Percentiles rank a stretch among this genome's conserved stretches.
Conservation (phyloP, 2,329 filamentous ascomycete species). For the Corynespora cassiicola region DNA sequence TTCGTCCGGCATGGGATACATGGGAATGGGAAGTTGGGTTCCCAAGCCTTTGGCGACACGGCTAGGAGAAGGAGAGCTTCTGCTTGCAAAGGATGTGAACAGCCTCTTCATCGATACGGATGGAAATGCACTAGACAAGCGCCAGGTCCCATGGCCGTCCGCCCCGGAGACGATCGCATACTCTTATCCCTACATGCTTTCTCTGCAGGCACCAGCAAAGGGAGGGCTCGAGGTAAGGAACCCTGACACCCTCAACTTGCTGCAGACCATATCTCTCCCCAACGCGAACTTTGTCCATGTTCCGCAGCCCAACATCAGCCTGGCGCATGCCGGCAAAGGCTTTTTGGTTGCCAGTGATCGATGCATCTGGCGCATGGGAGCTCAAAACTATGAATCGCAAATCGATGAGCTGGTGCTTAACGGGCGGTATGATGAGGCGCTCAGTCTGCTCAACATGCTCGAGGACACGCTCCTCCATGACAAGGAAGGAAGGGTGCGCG, state of each 20-base stretch:
- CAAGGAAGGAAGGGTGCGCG: constrained; percentile 79
- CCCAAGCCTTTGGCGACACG: constrained; percentile 88
- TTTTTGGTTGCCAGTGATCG: constrained; percentile 93
- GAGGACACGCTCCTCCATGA: constrained; percentile 89
- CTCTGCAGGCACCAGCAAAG: constrained; percentile 82
- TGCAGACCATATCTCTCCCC: constrained; percentile 84
- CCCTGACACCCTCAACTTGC: constrained; percentile 85
- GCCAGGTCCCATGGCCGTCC: constrained; percentile 89
- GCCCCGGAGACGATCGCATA: constrained; percentile 93
- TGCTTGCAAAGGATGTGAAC: constrained; percentile 98
- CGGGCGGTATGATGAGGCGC: constrained; percentile 84
- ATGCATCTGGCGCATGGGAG: constrained; percentile 94
- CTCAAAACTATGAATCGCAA: constrained; percentile 89
- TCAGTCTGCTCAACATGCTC: constrained; percentile 86
- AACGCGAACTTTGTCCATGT: constrained; percentile 88
- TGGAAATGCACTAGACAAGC: constrained; percentile 80
- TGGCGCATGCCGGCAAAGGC: constrained; percentile 95
- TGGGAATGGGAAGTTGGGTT: constrained; percentile 90
- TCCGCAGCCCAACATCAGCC: constrained; percentile 86
- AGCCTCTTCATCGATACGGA: constrained; percentile 88
- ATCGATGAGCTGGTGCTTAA: constrained; percentile 79
- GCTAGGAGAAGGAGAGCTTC: constrained; percentile 80
- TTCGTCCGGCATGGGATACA: constrained; percentile 91
- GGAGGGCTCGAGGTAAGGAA: constrained; percentile 90
- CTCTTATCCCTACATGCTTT: constrained; percentile 93